phyloP scores from a whole-genome alignment of 1,284 basidiomycete genomes.

The Moesziomyces parantarcticus region DNA sequence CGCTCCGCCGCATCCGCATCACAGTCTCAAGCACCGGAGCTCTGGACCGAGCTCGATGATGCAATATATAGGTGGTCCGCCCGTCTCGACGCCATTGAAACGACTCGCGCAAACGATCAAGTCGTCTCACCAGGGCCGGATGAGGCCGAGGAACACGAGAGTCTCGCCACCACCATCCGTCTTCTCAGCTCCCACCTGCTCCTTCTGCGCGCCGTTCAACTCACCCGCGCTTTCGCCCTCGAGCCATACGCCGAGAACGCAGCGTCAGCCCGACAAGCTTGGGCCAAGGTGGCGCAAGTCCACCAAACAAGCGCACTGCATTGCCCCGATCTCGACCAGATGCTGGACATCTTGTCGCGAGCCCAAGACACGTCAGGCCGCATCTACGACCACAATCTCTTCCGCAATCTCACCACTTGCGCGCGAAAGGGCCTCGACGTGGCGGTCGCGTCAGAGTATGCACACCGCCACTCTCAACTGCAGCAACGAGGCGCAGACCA shows the following conservation, averaged over 20 bases:
- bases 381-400: conserved; percentile 13
- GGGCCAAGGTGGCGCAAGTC: conserved; percentile 6
- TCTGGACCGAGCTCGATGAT: conserved; percentile 27
- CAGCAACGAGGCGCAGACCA: neutral
- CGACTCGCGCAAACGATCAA: neutral
- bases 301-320: neutral
- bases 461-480: neutral
- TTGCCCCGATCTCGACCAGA: conserved; percentile 1
- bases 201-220: conserved; percentile 12
- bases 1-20: neutral
- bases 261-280: conserved; percentile 9
- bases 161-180: conserved; percentile 2
- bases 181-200: conserved; percentile 6
- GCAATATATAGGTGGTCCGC: conserved; percentile 10
- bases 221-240: conserved; percentile 18
- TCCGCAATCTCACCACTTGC: conserved; percentile 3
- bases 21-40: conserved; percentile 12
- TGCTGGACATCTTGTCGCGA: conserved; percentile 5
- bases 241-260: conserved; percentile 27
- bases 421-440: conserved; percentile 3
- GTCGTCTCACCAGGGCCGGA: conserved; percentile 13
- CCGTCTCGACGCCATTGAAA: conserved; percentile 7
- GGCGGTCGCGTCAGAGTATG: conserved; percentile 4
- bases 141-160: conserved; percentile 21
- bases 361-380: conserved; percentile 2